Base-by-base conservation (phyloP, 345 rosid species). In the Citrus trifoliata region DNA sequence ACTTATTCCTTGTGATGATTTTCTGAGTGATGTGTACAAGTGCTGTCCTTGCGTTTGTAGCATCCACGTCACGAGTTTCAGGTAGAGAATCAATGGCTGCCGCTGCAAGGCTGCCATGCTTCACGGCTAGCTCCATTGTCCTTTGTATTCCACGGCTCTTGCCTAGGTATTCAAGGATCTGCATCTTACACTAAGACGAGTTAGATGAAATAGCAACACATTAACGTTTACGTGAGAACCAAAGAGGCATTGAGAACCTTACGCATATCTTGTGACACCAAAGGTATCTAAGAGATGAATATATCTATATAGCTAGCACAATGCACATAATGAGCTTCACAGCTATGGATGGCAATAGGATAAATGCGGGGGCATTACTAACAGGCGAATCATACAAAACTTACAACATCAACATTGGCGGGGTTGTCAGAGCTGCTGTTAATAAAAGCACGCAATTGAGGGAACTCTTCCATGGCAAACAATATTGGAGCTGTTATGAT, bases 91-190 rank as follows among this genome's bases (percentile, higher is more conserved):
- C 88, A 5, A 96, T 89, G 7, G 97, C 93, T 7, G 84, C 85
- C 3, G 92, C 97, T 27, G 97, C 99, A 2, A 88, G 92, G 74
- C 83, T 83, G 0, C 93, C 97, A 73, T 96, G 95, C 82, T 88
- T 87, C 77, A 84, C 78, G 9, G 98, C 94, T 75, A 93, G 84
- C 78, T 96, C 97, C 83, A 81, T 89, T 10, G 98, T 84, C 83
- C 82, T 93, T 65, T 89, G 93, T 77, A 96, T 91, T 63, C 98
- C 98, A 2, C 65, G 81, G 77, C 99, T 94, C 90, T 90, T 94
- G 28, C 93, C 91, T 13, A 96, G 95, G 86, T 93, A 94, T 67
- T 89, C 94, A 12, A 96, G 83, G 13, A 90, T 97, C 97, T 96
- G 89, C 42, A 56, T 83, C 56, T 22, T 71, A 24, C 30, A 75